A percentile compares a stretch with the other conserved stretches of the same genome.
Conservation (phyloP, 2,329 filamentous ascomycete genomes). For the Teratosphaeria viscida region DNA sequence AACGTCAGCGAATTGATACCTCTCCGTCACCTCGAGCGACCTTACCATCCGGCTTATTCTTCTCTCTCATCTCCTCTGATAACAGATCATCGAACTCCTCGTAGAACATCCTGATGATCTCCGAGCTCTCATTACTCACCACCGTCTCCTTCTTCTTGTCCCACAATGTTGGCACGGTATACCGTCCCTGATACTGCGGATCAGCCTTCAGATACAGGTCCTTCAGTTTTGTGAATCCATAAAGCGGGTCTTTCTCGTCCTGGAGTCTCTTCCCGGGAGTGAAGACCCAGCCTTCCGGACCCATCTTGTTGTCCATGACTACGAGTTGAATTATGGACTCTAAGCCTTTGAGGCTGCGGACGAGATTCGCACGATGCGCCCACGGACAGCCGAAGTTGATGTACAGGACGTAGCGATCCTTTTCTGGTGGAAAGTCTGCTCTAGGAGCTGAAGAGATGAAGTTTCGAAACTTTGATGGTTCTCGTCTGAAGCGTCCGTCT, state of each 20-base stretch:
- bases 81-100: slow-evolving; percentile 60
- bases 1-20: background rate
- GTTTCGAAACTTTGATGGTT: slow-evolving; percentile 46
- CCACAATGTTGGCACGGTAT: slow-evolving; percentile 71
- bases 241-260: slow-evolving; percentile 48
- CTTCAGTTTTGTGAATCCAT: slow-evolving; percentile 57
- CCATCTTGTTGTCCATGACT: slow-evolving; percentile 31
- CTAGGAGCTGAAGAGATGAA: slow-evolving; percentile 42
- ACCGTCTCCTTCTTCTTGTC: slow-evolving; percentile 58
- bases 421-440: slow-evolving; percentile 48
- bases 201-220: slow-evolving; percentile 65
- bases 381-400: slow-evolving; percentile 53
- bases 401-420: slow-evolving; percentile 51
- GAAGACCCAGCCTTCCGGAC: slow-evolving; percentile 60
- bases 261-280: slow-evolving; percentile 44
- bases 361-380: slow-evolving; percentile 44
- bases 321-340: slow-evolving; percentile 41
- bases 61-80: slow-evolving; percentile 44
- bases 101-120: slow-evolving; percentile 85
- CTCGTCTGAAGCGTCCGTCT: slow-evolving; percentile 44
- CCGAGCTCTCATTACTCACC: slow-evolving; percentile 81
- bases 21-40: background rate
- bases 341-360: slow-evolving; percentile 41
- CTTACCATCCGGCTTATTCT: slow-evolving; percentile 37
- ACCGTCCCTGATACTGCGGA: slow-evolving; percentile 58